Base-by-base conservation (phyloP, 2,329 filamentous ascomycete genomes). In the Chaetoscypha palmicola region DNA sequence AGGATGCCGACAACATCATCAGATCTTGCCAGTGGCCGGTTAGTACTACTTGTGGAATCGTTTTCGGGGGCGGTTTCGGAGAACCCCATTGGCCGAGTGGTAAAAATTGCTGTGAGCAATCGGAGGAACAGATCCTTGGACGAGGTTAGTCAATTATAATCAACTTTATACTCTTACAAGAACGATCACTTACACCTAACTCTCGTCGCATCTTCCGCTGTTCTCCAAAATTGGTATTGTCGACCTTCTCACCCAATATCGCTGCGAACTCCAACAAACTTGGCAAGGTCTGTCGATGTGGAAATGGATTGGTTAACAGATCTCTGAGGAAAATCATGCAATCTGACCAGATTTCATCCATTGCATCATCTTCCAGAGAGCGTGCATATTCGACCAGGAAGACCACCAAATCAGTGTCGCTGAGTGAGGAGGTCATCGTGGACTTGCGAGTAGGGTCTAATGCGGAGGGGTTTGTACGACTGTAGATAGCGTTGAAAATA, bases 321-420 rank as follows among this genome's bases (percentile, higher is more conserved):
- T 98, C 94, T 51, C 81, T 84, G 48, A 97, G 65, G 63, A 98
- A 98, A 0, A 83, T 78, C 58, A 90, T 88, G 62, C 91, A 98
- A 61, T 98, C 91, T 31, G 81, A 75, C 92, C 92, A 98, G 38
- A 98, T 95, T 65, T 98, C 92, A 58, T 98, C 92, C 76, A 96
- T 91, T 12, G 92, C 86, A 68, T 98, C 92, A 58, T 98, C 92
- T 59, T 98, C 92, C 10, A 97, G 72, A 0, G 90, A 92, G 22
- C 78, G 78, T 0, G 89, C 83, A 63, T 98, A 98, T 50, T 92
- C 86, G 5, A 95, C 86, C 34, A 97, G 66, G 62, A 98, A 98
- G 7, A 84, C 77, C 7, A 91, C 86, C 9, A 98, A 70, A 58
- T 96, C 90, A 0, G 79, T 77, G 57, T 96, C 89, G 42, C 81